Evolutionary conservation across 148 eudicot genomes (phyloP).

Genomic region (Heliosperma pusillum): DNA sequence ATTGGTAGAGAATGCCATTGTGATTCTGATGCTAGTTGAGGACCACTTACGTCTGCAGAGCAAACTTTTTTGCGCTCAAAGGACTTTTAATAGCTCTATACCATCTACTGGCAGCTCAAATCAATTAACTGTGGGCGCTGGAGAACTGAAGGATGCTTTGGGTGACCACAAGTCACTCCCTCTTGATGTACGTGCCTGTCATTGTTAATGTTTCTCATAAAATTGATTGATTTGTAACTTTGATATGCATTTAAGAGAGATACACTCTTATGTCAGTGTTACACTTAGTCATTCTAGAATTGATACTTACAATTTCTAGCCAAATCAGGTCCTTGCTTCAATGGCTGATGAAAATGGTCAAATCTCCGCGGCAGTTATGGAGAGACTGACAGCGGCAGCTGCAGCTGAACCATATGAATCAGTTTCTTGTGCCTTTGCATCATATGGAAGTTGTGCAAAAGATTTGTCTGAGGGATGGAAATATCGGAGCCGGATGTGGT

Average conservation of each 20-base stretch:
- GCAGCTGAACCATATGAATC: slow-evolving; percentile 98
- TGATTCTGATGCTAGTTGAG: slow-evolving; percentile 95
- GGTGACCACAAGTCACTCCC: slow-evolving; percentile 57
- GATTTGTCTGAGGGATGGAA: slow-evolving; percentile 97
- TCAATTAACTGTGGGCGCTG: slow-evolving; percentile 31
- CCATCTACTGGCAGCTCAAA: slow-evolving; percentile 37
- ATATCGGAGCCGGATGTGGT: slow-evolving; percentile 89
- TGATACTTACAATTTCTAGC: slow-evolving; percentile 18
- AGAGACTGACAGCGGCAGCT: slow-evolving; percentile 87
- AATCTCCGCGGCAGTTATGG: slow-evolving; percentile 76
- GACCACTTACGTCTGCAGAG: slow-evolving; percentile 94
- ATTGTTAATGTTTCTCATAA: neutral
- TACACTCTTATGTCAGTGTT: neutral
- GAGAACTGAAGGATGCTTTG: slow-evolving; percentile 43
- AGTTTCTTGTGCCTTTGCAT: slow-evolving; percentile 92
- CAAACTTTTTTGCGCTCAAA: slow-evolving; percentile 53
- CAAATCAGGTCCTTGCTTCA: slow-evolving; percentile 69
- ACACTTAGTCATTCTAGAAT: slow-evolving; percentile 6
- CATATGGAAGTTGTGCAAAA: slow-evolving; percentile 81
- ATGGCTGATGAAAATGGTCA: slow-evolving; percentile 89
- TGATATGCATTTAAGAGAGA: neutral
- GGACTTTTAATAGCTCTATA: slow-evolving; percentile 37
- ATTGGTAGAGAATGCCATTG: slow-evolving; percentile 97
- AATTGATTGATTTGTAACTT: neutral
- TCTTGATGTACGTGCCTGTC: slow-evolving; percentile 60